phyloP scores from a whole-genome alignment of 225 moss, liverwort and hornwort species.

The Straminergon stramineum region DNA sequence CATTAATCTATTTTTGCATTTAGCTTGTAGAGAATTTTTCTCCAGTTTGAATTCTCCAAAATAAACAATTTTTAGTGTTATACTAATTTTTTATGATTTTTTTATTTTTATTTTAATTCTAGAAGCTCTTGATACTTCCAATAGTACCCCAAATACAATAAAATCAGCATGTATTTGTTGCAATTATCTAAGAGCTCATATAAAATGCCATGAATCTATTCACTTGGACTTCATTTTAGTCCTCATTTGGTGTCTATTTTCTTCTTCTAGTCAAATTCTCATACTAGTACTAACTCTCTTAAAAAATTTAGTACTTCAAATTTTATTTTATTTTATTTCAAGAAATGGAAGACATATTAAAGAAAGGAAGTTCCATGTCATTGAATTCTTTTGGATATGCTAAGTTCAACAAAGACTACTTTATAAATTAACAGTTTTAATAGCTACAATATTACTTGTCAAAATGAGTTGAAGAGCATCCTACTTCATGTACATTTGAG shows the following conservation, averaged over 20 bases:
- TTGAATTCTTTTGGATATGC: not conserved
- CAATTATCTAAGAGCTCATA: not conserved
- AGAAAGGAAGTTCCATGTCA: not conserved
- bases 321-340: not conserved
- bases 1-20: not conserved
- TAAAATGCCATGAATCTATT: not conserved
- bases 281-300: not conserved
- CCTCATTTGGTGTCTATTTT: not conserved
- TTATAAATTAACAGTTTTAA: not conserved
- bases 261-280: not conserved
- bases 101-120: not conserved
- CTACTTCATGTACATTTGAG: not conserved
- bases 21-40: rapidly evolving
- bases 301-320: not conserved
- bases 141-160: not conserved
- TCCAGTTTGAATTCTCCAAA: not conserved
- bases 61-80: not conserved
- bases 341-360: not conserved
- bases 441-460: not conserved
- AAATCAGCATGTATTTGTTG: not conserved
- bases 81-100: not conserved
- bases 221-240: not conserved
- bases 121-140: not conserved
- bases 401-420: not conserved
- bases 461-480: not conserved